A percentile compares a stretch with the other conserved stretches of the same genome.
phyloP scores from a whole-genome alignment of 371 early-diverging fungal species.

The Syncephalastrum sp. region DNA sequence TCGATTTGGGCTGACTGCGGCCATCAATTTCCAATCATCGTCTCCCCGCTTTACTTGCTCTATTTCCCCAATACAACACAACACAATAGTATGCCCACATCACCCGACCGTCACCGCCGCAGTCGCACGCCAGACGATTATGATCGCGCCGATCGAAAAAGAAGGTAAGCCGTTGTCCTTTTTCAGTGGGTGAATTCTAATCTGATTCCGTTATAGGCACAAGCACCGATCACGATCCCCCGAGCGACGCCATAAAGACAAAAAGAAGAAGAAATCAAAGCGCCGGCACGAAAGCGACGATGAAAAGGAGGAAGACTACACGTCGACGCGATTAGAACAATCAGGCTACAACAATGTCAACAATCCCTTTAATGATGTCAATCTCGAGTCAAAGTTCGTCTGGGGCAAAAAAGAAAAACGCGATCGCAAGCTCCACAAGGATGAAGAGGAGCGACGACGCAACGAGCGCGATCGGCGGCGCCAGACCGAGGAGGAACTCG shows the following conservation, averaged over 20 bases:
- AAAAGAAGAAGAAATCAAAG: conserved; percentile 19
- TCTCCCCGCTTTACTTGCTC: no score
- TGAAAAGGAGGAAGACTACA: conserved; percentile 12
- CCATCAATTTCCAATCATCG: no score
- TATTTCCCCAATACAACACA: no score
- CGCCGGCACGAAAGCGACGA: conserved; percentile 18
- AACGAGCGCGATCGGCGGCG: conserved; percentile 65
- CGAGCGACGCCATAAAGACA: conserved; percentile 17
- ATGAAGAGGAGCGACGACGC: conserved; percentile 52
- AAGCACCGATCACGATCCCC: conserved; percentile 23
- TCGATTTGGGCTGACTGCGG: no score
- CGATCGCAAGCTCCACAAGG: conserved; percentile 69
- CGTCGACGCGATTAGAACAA: conserved; percentile 23
- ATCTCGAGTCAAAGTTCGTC: conserved; percentile 83
- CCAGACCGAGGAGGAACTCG: conserved; percentile 78
- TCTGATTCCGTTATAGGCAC: conserved; percentile 2
- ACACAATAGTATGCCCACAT: conserved; percentile 7
- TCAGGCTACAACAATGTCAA: conserved; percentile 70
- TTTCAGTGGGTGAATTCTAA: background rate
- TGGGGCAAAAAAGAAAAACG: conserved; percentile 73
- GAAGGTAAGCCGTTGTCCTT: background rate
- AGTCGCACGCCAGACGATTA: background rate
- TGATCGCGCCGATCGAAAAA: conserved; percentile 1
- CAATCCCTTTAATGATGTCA: conserved; percentile 83
- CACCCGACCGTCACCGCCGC: conserved; percentile 6